Base-by-base conservation (phyloP, 306 rosid species). In the Vigna hirtella region DNA sequence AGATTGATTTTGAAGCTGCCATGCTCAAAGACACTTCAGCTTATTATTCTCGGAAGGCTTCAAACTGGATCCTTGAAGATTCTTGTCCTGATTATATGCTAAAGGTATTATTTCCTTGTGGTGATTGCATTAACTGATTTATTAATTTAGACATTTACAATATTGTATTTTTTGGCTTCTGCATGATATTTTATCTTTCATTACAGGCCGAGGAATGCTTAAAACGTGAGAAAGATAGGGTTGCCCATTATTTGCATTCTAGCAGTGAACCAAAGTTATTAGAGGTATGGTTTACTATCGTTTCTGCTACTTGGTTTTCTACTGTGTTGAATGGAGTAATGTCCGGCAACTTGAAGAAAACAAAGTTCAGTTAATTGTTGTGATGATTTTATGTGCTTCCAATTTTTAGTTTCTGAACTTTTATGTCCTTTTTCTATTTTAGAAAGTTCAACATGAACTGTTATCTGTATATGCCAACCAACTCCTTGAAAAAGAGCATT, bases 361-460 rank as follows among this genome's bases (percentile, higher is more conserved):
- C 14, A 64, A 8, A 22, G 56, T 15, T 82, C 59, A 22, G 49
- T 69, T 73, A 22, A 57, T 69, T 26, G 24, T 64, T 40, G 12
- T 66, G 18, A 22, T 64, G 50, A 34, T 34, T 75, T 59, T 20
- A 17, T 48, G 64, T 74, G 36, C 20, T 26, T 79, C 49, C 48
- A 6, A 20, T 38, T n/a, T 70, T 42, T 65, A 52, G 32, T 74
- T 63, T 73, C 66, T 66, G 26, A 75, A 56, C 14, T 65, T 51
- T 17, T 36, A 22, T 9, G 45, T 49, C 34, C 34, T 18, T 77
- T 73, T 7, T 72, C 51, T 74, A 16, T 71, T 32, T 55, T 72
- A 94, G 98, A 91, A 90, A 90, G 98, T 94, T 74, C 97, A 91
- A 88, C 87, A 89, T 56, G 96, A 90, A 86, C 83, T 94, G 18